Conservation (phyloP, 306 rosid genomes). For the Glycine latifolia region DNA sequence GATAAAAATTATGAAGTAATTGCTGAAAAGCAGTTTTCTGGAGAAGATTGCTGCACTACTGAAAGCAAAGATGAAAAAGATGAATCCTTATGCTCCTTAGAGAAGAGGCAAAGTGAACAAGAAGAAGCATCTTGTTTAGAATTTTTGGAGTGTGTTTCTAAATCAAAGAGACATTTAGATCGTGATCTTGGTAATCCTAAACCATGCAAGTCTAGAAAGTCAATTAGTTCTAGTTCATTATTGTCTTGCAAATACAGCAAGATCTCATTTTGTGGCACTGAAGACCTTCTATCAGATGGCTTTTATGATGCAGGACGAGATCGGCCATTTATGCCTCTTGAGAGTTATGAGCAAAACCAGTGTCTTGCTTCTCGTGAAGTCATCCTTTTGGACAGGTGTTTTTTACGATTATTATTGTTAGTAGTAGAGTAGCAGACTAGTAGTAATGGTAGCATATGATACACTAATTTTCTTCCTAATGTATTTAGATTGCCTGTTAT, state of each 20-base stretch:
- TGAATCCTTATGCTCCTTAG: conserved; percentile 51
- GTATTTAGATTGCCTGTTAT: conserved; percentile 42
- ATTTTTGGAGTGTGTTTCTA: conserved; percentile 52
- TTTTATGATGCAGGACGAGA: conserved; percentile 99
- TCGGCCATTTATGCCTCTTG: conserved; percentile 86
- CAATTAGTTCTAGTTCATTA: conserved; percentile 65
- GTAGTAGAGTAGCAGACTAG: not conserved
- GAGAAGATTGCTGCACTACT: conserved; percentile 60
- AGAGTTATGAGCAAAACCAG: conserved; percentile 73
- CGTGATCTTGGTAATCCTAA: conserved; percentile 79
- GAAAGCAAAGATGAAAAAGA: conserved; percentile 58
- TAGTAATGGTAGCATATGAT: not conserved
- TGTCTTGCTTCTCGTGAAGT: conserved; percentile 89
- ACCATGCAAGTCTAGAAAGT: conserved; percentile 85
- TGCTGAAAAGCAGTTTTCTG: conserved; percentile 54
- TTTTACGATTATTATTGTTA: not conserved
- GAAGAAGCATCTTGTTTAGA: conserved; percentile 61
- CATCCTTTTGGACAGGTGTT: conserved; percentile 86
- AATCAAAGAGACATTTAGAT: conserved; percentile 80
- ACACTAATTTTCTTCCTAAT: not conserved
- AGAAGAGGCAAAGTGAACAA: conserved; percentile 54
- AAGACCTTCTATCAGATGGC: conserved; percentile 87
- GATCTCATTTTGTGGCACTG: conserved; percentile 73
- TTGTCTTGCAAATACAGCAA: conserved; percentile 74
- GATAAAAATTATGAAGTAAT: conserved; percentile 53